Base-by-base conservation (phyloP, 495 filamentous ascomycete species). In the Glonium stellatum region DNA sequence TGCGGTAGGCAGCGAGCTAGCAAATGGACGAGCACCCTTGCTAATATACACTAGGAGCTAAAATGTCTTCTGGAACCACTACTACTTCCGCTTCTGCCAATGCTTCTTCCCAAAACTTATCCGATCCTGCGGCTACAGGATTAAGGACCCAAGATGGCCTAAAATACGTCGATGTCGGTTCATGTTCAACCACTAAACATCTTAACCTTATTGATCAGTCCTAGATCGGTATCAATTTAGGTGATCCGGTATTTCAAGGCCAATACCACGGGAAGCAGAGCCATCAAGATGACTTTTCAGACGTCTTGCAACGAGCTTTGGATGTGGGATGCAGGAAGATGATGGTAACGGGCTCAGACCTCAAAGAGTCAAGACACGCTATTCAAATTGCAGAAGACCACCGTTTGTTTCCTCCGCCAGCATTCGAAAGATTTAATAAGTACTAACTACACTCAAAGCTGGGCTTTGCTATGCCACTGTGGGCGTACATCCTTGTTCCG, bases 271-370 rank as follows among this genome's bases (percentile, higher is more conserved):
- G 89, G 59, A 93, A 85, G 56, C 76, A 87, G 67, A 80, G 79
- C 11, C 93, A 98, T 68, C 85, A 86, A 18, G 79, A 86, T 64
- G 93, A 98, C 70, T 77, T 96, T 5, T 71, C 79, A 5, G 84
- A 83, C 53, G 88, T 97, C 11, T 71, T 98, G 4, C 77, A 85
- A 59, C 81, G 93, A 50, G 91, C 90, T 4, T 68, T 78, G 19
- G 81, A 87, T 53, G 83, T 84, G 0, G 95, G 93, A 34, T 95
- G 90, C 69, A 71, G 77, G 35, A 97, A 95, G 64, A 83, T 97
- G 63, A 91, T 98, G 78, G 83, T 97, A 9, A 98, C 93, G 1
- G 93, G 93, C n/a, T 92, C 88, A 0, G 87, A 91, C 66, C 80
- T 97, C 42, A 77, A 81, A 44, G 88, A 91, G 66, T 92, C 89